A percentile compares a stretch with the other conserved stretches of the same genome.
Evolutionary conservation across 768 basidiomycete genomes (phyloP).

Genomic region (Tylopilus balloui): DNA sequence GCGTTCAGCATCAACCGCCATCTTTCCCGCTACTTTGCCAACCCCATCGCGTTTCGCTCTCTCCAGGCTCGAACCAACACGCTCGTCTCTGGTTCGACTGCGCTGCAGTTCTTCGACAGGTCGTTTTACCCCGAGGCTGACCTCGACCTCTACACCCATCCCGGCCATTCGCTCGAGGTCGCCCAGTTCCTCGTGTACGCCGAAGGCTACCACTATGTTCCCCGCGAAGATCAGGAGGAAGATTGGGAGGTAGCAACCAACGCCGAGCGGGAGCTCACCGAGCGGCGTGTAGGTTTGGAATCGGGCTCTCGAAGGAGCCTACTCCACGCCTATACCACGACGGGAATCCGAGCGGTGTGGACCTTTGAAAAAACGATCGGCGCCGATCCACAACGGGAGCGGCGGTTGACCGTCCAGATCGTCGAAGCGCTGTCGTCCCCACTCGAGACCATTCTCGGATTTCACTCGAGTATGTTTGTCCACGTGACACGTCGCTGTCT

Average conservation of each 20-base stretch:
- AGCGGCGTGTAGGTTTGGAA: conserved; percentile 5
- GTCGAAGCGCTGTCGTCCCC: conserved; percentile 28
- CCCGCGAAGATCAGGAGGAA: conserved; percentile 18
- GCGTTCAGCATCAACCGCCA: conserved; percentile 35
- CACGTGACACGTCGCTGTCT: too few species aligned
- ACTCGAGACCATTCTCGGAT: conserved; percentile 33
- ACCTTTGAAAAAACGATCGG: conserved; percentile 23
- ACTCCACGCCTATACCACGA: neutral
- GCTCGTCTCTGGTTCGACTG: conserved; percentile 29
- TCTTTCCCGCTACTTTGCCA: conserved; percentile 34
- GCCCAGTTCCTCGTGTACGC: neutral
- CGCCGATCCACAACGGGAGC: neutral
- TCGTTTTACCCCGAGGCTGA: neutral
- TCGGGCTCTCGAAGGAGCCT: accelerated
- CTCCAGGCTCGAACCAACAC: conserved; percentile 34
- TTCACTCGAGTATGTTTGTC: conserved; percentile 42
- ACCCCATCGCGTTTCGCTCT: conserved; percentile 39
- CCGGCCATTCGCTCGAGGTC: neutral
- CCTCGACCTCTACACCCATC: neutral
- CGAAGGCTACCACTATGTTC: conserved; percentile 30
- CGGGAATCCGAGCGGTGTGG: conserved; percentile 2
- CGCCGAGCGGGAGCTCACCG: conserved; percentile 14
- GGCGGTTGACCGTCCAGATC: conserved; percentile 36
- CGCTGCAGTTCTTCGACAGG: neutral
- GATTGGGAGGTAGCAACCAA: conserved; percentile 12